Conservation (phyloP, 345 rosid genomes). For the Combretum micranthum region DNA sequence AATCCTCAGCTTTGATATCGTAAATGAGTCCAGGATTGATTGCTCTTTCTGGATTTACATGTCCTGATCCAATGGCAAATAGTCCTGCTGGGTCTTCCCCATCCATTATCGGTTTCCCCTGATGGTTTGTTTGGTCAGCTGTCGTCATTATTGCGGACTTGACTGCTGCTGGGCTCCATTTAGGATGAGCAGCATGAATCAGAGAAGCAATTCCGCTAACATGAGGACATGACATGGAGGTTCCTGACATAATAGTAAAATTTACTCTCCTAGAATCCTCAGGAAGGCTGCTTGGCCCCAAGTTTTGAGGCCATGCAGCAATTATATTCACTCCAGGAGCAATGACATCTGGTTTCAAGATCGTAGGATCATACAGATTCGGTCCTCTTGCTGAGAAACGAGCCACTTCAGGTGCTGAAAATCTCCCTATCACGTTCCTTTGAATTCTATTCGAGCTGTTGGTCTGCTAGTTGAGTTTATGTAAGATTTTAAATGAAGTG, state of each 20-base stretch:
- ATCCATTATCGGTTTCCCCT: slow-evolving; percentile 62
- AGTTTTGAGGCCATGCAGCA: slow-evolving; percentile 98
- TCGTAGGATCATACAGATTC: slow-evolving; percentile 56
- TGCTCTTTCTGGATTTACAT: slow-evolving; percentile 72
- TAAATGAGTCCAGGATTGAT: slow-evolving; percentile 77
- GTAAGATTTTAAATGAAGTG: slow-evolving; percentile 54
- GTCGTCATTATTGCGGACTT: slow-evolving; percentile 94
- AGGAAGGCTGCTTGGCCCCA: slow-evolving; percentile 74
- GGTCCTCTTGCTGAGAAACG: slow-evolving; percentile 95
- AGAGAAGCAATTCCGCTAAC: slow-evolving; percentile 77
- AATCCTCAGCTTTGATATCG: slow-evolving; percentile 62
- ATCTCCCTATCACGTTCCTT: slow-evolving; percentile 64
- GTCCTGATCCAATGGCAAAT: slow-evolving; percentile 83
- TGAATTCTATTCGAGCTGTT: slow-evolving; percentile 57
- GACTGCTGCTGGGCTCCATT: slow-evolving; percentile 82
- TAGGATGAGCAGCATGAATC: slow-evolving; percentile 58
- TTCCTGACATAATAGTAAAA: slow-evolving; percentile 91
- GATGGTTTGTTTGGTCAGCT: slow-evolving; percentile 56
- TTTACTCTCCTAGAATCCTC: slow-evolving; percentile 81
- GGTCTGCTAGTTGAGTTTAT: slow-evolving; percentile 55
- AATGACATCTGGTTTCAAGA: slow-evolving; percentile 81
- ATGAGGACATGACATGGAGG: slow-evolving; percentile 98
- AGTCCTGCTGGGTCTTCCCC: slow-evolving; percentile 50
- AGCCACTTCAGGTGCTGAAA: slow-evolving; percentile 77
- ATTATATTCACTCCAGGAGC: slow-evolving; percentile 95